Base-by-base conservation (phyloP, 208 protist genomes). In the Leishmania martiniquensis region DNA sequence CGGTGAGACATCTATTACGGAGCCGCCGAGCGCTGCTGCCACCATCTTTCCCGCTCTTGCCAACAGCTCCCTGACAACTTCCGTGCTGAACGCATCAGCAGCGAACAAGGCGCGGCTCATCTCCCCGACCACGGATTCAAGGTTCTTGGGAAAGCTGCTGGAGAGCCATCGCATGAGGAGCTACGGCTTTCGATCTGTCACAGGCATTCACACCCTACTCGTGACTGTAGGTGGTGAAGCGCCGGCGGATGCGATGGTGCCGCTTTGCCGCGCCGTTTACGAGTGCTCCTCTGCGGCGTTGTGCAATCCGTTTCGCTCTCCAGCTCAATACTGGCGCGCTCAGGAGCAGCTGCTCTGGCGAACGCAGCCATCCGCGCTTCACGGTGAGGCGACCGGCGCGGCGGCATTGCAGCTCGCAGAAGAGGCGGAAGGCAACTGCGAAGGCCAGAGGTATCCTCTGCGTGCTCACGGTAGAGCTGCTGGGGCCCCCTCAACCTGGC, bases 171-270 rank as follows among this genome's bases (percentile, higher is more conserved):
- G 85, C 66, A 91, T 95, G 74, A 82, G 83, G 71, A 91, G 85
- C 59, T 96, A 93, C 77, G 93, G 91, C 68, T 94, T 95, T 78
- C 84, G 88, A 79, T 93, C 90, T 34, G 93, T 84, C 68, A 93
- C 90, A 5, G 88, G 93, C 10, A 87, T 95, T 44, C 81, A 77
- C 25, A 92, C 89, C 22, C 77, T 97, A 12, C 80, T 97, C 47
- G 85, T 93, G 37, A 93, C 89, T 63, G 88, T 96, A 15, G 91
- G 93, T 29, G 60, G 73, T 62, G 81, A 86, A 34, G 87, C 89
- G 6, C 89, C 91, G 9, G 62, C 85, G 5, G 93, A 97, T 75
- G 93, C 93, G 62, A 87, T 97, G 71, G 74, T 95, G 80, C 93
- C 93, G n/a, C 76, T 97, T 7, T 95, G 91, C 81, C 89, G 93